Base-by-base conservation (phyloP, 768 basidiomycete species). In the Mycena alexandri region DNA sequence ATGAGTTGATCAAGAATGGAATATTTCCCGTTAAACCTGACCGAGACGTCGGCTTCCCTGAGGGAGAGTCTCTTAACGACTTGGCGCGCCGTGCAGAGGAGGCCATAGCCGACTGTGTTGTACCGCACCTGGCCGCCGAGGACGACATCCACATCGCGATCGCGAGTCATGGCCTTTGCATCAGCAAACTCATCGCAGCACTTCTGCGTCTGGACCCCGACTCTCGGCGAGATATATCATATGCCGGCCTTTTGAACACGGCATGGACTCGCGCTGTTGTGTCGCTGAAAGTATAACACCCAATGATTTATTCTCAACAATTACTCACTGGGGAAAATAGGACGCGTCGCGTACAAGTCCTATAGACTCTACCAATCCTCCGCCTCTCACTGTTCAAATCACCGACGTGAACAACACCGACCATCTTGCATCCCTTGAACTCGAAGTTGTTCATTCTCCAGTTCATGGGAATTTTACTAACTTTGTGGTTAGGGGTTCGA, bases 141-240 rank as follows among this genome's bases (percentile, higher is more conserved):
- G 58, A 73, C 42, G 84, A 82, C 19, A 73, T 83, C 9, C 90
- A 93, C 69, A 75, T 94, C 41, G 92, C 87, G 2, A 69, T 93
- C 38, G 89, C 91, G 54, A 91, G 92, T 73, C 93, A 94, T 75
- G 92, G 93, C 1, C 71, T 92, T 61, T 92, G 87, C 72, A 92
- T 94, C 47, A 82, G 83, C 51, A 88, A 90, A 75, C 71, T 92
- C 17, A 76, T 93, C 16, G 77, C 83, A 17, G 87, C 86, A 13
- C 72, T 93, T 19, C 70, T 93, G 25, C 76, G 79, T 47, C 69
- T 86, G 50, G 86, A 87, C 72, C 86, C 84, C 48, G 79, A 82
- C 62, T 81, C 85, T 44, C 76, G 79, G 11, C 74, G 76, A 11
- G 81, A 79, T 34, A 74, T 72, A 34, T 78, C 61, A 36, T 82